Evolutionary conservation across 306 rosid genomes (phyloP), one percentile per base, ranked within the genome.

Genomic region (Astragalus membranaceus): DNA sequence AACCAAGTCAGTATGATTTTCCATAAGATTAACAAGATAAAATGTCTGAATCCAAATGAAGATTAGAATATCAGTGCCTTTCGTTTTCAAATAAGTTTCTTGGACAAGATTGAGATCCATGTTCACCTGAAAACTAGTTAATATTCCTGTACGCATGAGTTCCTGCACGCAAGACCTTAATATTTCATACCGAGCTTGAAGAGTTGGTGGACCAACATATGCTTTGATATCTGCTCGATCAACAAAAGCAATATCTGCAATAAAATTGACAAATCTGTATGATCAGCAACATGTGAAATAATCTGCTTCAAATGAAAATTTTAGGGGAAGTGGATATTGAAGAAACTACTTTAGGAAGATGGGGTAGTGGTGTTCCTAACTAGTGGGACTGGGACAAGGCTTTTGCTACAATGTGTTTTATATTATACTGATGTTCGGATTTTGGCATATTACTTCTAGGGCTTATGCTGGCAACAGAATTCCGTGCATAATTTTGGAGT

Each of bases 201-300:
- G 88, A 52, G 96, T 86, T 74, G 99, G 99, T 49, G 99, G 99
- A 76, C 99, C 99, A 20, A 95, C 95, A 67, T 94, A 94, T 64
- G 97, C 97, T 83, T 89, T 94, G 70, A 94, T 91, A 82, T 94
- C 97, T 41, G 99, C 97, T 77, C 97, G 92, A 79, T 94, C 99
- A 52, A 95, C 96, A 85, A 95, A 95, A 62, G 99, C 99, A 56
- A 94, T 75, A 81, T 94, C 97, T 94, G 89, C 84, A 75, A 80
- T 55, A 62, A 64, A 79, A 79, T 26, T 61, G 36, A 64, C 50
- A 55, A 76, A 76, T 67, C 4, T 56, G 7, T 61, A 70, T 49
- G 63, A 72, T 79, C 41, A 12, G 37, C 74, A 20, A 56, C 15
- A 47, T 73, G 37, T 39, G 65, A 72, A 79, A 83, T 48, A 37